A percentile compares a stretch with the other conserved stretches of the same genome.
phyloP scores from a whole-genome alignment of 495 filamentous ascomycete species.

The Trichocladium antarcticum region DNA sequence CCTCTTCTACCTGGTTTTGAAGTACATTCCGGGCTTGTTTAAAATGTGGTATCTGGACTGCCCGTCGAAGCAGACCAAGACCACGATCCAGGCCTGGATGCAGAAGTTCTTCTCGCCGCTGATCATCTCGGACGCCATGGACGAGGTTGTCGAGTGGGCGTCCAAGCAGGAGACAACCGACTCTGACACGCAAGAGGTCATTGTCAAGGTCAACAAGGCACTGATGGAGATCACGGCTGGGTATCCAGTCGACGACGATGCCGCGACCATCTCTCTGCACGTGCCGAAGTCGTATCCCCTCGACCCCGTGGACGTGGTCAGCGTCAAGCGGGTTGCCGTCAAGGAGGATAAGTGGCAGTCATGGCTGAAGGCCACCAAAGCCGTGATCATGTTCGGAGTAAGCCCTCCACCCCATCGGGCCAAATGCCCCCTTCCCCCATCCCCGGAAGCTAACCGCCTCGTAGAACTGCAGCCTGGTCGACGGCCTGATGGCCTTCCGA shows the following conservation, averaged over 20 bases:
- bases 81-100: slow-evolving; percentile 69
- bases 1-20: slow-evolving; percentile 71
- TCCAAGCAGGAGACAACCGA: slow-evolving; percentile 41
- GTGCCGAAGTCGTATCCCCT: slow-evolving; percentile 77
- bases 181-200: slow-evolving; percentile 59
- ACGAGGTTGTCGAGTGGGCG: slow-evolving; percentile 61
- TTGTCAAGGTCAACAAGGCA: slow-evolving; percentile 56
- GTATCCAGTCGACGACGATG: slow-evolving; percentile 80
- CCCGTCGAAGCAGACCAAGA: slow-evolving; percentile 61
- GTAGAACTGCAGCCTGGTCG: slow-evolving; percentile 66
- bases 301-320: slow-evolving; percentile 59
- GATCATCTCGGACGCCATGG: slow-evolving; percentile 59
- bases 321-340: slow-evolving; percentile 72
- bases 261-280: slow-evolving; percentile 62
- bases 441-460: slow-evolving; percentile 4
- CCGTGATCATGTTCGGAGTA: slow-evolving; percentile 80
- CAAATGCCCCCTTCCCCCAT: not conserved
- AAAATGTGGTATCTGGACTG: slow-evolving; percentile 79
- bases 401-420: slow-evolving; percentile 11
- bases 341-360: slow-evolving; percentile 80
- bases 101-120: slow-evolving; percentile 75
- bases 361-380: slow-evolving; percentile 77
- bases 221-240: slow-evolving; percentile 66
- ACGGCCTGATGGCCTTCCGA: slow-evolving; percentile 72
- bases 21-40: slow-evolving; percentile 60